Percentiles rank a stretch among this genome's conserved stretches.
Evolutionary conservation across 331 rosid genomes (phyloP).

Genomic region (Acacia concinna): DNA sequence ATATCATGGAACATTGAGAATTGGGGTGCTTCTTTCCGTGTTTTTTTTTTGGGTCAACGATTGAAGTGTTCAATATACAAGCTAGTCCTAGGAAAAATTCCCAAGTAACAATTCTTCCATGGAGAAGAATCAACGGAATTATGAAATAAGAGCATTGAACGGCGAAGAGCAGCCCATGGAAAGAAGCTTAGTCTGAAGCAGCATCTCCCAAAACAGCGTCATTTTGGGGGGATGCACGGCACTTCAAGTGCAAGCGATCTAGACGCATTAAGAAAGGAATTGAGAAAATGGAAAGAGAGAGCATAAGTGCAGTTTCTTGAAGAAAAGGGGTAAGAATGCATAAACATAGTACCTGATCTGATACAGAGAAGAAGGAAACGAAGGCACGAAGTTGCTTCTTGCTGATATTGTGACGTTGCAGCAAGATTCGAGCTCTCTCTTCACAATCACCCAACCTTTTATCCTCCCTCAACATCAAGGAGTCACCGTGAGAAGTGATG

Average conservation of each 20-base stretch:
- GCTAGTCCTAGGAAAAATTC: conserved; percentile 9
- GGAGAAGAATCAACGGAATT: not conserved
- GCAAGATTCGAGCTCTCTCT: conserved; percentile 52
- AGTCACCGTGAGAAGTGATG: conserved; percentile 37
- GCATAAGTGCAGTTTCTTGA: not conserved
- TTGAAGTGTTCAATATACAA: conserved; percentile 7
- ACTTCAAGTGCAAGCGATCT: too few relatives aligned
- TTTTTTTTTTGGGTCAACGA: not conserved
- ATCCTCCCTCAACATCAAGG: conserved; percentile 38
- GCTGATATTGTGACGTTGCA: conserved; percentile 71
- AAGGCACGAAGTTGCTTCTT: conserved; percentile 57
- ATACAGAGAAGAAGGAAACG: conserved; percentile 55
- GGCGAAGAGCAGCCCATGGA: not conserved
- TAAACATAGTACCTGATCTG: conserved; percentile 76
- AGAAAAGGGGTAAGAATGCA: conserved; percentile 8
- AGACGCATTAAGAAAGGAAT: conserved; percentile 6
- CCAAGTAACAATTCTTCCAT: not conserved
- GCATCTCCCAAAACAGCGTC: not conserved
- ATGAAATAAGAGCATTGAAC: not conserved
- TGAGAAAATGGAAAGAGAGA: conserved; percentile 16
- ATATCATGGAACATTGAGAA: not conserved
- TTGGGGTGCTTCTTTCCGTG: not conserved
- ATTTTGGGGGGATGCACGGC: not conserved
- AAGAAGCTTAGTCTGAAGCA: not conserved
- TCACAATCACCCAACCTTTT: conserved; percentile 44